A percentile compares a stretch with the other conserved stretches of the same genome.
Evolutionary conservation across 2,329 filamentous ascomycete species (phyloP).

Genomic region (Pseudogymnoascus sp.): DNA sequence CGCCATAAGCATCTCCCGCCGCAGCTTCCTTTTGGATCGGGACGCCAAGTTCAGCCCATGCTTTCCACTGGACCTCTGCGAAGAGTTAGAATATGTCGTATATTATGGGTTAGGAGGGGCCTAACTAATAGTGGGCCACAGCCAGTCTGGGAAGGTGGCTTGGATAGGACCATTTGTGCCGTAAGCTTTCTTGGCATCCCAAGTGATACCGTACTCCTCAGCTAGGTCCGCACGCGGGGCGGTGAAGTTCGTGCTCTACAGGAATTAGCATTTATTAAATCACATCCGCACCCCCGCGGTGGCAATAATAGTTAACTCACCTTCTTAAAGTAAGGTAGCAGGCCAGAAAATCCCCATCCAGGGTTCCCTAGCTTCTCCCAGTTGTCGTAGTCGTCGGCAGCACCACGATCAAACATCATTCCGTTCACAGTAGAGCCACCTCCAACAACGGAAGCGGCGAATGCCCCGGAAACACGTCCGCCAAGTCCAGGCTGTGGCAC

Average conservation of each 20-base stretch:
- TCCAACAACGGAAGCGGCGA: slow-evolving; percentile 23
- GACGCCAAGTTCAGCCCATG: slow-evolving; percentile 33
- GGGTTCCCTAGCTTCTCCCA: slow-evolving; percentile 41
- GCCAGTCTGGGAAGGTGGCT: slow-evolving; percentile 34
- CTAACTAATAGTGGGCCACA: slow-evolving; percentile 32
- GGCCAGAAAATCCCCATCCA: slow-evolving; percentile 38
- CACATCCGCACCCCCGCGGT: not conserved
- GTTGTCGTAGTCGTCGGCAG: slow-evolving; percentile 35
- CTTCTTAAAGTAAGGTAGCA: slow-evolving; percentile 38
- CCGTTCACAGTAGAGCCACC: slow-evolving; percentile 37
- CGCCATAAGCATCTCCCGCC: slow-evolving; percentile 31
- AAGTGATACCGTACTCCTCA: slow-evolving; percentile 31
- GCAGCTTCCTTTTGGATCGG: slow-evolving; percentile 33
- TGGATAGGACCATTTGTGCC: slow-evolving; percentile 34
- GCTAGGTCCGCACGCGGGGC: slow-evolving; percentile 27
- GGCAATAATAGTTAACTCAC: slow-evolving; percentile 18
- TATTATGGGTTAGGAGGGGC: not conserved
- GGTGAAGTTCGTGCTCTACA: slow-evolving; percentile 32
- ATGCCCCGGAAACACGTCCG: not conserved
- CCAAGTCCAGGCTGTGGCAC: slow-evolving; percentile 10
- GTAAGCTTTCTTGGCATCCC: slow-evolving; percentile 28
- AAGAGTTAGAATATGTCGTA: not conserved
- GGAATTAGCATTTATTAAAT: not conserved
- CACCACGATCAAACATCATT: slow-evolving; percentile 33
- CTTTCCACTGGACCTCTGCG: slow-evolving; percentile 19